A percentile compares a stretch with the other conserved stretches of the same genome.
Evolutionary conservation across 2,329 filamentous ascomycete species (phyloP).

Genomic region (Cercospora nicotianae): DNA sequence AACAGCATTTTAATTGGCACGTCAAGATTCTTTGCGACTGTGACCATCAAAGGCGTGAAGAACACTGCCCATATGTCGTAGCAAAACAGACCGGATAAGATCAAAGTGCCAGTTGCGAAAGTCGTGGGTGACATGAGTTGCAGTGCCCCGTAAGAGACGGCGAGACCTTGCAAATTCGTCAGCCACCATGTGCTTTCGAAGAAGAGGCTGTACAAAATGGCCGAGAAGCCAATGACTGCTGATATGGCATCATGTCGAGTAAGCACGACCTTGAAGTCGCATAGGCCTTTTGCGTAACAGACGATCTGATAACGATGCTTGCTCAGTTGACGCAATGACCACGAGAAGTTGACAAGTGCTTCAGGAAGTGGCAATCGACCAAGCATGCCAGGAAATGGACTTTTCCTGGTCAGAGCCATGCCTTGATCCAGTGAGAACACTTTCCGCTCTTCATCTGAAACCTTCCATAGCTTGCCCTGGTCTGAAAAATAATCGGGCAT

Average conservation of each 20-base stretch:
- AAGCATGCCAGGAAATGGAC: slow-evolving; percentile 55
- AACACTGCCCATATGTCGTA: slow-evolving; percentile 96
- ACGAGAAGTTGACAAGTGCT: slow-evolving; percentile 43
- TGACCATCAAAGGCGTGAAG: slow-evolving; percentile 83
- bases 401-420: slow-evolving; percentile 39
- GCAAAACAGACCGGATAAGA: slow-evolving; percentile 79
- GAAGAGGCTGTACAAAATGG: slow-evolving; percentile 65
- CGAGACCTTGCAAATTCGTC: slow-evolving; percentile 83
- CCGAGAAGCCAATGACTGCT: slow-evolving; percentile 54
- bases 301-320: slow-evolving; percentile 54
- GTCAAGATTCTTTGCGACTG: slow-evolving; percentile 84
- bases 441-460: slow-evolving; percentile 41
- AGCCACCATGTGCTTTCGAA: slow-evolving; percentile 66
- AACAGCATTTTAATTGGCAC: slow-evolving; percentile 92
- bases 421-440: slow-evolving; percentile 28
- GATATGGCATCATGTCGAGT: slow-evolving; percentile 57
- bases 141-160: slow-evolving; percentile 78
- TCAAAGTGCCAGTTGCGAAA: slow-evolving; percentile 75
- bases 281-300: slow-evolving; percentile 51
- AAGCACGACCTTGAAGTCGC: slow-evolving; percentile 52
- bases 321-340: slow-evolving; percentile 51
- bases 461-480: slow-evolving; percentile 52
- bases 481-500: slow-evolving; percentile 71
- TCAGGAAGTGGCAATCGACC: slow-evolving; percentile 50
- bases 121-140: slow-evolving; percentile 86